Conservation (phyloP, 208 protist genomes). For the Strigomonas culicis region DNA sequence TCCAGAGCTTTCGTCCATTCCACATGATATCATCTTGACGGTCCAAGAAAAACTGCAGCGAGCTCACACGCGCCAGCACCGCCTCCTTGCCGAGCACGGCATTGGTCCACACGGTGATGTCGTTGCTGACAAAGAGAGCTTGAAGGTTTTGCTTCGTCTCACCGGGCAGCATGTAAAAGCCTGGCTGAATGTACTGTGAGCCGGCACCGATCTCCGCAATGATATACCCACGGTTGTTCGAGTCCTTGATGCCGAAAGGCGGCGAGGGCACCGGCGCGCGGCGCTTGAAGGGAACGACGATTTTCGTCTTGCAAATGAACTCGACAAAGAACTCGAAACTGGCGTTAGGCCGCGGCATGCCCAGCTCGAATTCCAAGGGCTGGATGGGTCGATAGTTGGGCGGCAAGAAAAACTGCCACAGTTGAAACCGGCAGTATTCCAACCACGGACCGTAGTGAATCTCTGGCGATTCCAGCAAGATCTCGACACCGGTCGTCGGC, state of each 20-base stretch:
- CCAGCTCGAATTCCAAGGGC: constrained; percentile 56
- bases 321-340: constrained; percentile 79
- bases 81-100: constrained; percentile 58
- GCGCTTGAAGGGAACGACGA: constrained; percentile 82
- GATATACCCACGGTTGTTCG: constrained; percentile 57
- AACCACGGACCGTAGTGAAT: constrained; percentile 82
- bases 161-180: constrained; percentile 49
- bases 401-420: constrained; percentile 79
- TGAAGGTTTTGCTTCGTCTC: constrained; percentile 71
- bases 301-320: constrained; percentile 58
- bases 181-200: constrained; percentile 80
- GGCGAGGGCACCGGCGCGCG: constrained; percentile 60
- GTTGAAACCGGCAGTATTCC: constrained; percentile 73
- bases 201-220: constrained; percentile 50
- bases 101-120: constrained; percentile 68
- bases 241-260: constrained; percentile 83
- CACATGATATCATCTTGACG: constrained; percentile 67
- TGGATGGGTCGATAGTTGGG: constrained; percentile 68
- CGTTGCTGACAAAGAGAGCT: constrained; percentile 53
- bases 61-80: constrained; percentile 39
- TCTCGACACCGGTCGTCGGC: constrained; percentile 66
- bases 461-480: constrained; percentile 66
- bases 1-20: constrained; percentile 77
- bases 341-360: constrained; percentile 58
- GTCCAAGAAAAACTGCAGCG: constrained; percentile 76